A percentile compares a stretch with the other conserved stretches of the same genome.
Evolutionary conservation across 805 yeast species (phyloP).

Genomic region (Cyberlindnera petersonii): DNA sequence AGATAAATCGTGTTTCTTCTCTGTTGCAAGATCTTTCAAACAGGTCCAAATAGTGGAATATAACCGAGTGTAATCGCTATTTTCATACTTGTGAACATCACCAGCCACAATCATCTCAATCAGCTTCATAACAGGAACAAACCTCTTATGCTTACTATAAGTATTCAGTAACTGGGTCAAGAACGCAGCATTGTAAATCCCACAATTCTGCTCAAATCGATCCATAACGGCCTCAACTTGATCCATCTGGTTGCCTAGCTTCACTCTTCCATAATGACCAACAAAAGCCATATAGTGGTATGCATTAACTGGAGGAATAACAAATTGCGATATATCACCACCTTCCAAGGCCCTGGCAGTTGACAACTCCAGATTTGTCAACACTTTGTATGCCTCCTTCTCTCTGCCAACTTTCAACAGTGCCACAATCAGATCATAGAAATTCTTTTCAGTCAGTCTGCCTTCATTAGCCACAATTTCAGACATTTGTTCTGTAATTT

Average conservation of each 20-base stretch:
- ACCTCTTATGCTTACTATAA: conserved; percentile 29
- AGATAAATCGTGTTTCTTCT: neutral
- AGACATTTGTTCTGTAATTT: conserved; percentile 14
- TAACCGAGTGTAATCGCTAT: conserved; percentile 17
- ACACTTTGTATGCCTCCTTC: conserved; percentile 31
- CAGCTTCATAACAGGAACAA: conserved; percentile 30
- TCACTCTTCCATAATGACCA: conserved; percentile 31
- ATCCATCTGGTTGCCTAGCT: conserved; percentile 25
- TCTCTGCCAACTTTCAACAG: conserved; percentile 25
- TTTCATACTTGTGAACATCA: conserved; percentile 16
- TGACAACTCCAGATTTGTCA: conserved; percentile 31
- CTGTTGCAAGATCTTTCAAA: conserved; percentile 19
- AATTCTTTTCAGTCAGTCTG: conserved; percentile 22
- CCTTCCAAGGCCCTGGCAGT: conserved; percentile 7
- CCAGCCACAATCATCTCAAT: conserved; percentile 30
- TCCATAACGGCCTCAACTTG: conserved; percentile 30
- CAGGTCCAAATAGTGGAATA: conserved; percentile 33
- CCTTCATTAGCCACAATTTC: conserved; percentile 10
- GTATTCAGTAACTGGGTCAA: conserved; percentile 36
- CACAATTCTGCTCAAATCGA: conserved; percentile 29
- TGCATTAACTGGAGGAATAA: conserved; percentile 37
- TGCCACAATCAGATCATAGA: conserved; percentile 26
- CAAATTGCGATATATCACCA: conserved; percentile 6
- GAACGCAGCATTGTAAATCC: conserved; percentile 33
- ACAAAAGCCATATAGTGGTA: conserved; percentile 40